Evolutionary conservation across 2,329 filamentous ascomycete species (phyloP).

Genomic region (Neocatenulostroma microsporum): DNA sequence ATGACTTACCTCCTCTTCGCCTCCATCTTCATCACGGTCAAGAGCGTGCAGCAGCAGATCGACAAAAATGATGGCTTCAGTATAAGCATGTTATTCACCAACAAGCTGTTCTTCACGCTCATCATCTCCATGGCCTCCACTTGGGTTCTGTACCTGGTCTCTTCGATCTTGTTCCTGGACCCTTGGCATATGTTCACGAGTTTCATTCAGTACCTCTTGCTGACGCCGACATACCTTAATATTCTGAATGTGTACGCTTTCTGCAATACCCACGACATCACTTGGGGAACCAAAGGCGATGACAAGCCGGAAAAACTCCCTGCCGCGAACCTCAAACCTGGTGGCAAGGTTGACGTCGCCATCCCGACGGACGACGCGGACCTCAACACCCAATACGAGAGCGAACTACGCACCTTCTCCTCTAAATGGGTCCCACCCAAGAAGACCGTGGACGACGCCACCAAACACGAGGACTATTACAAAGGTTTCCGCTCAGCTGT

Average conservation of each 20-base stretch:
- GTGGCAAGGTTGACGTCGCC: constrained; percentile 86
- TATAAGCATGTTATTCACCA: constrained; percentile 68
- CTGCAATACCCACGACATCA: constrained; percentile 96
- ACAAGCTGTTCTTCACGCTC: constrained; percentile 83
- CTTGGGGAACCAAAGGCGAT: constrained; percentile 96
- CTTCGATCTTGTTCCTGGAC: constrained; percentile 90
- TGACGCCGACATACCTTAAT: constrained; percentile 96
- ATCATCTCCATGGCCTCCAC: constrained; percentile 90
- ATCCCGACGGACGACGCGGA: constrained; percentile 86
- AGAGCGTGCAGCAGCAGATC: constrained; percentile 68
- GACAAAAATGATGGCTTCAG: constrained; percentile 53
- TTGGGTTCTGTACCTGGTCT: constrained; percentile 85
- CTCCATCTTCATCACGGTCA: constrained; percentile 86
- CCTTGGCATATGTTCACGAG: constrained; percentile 99
- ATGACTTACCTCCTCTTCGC: constrained; percentile 97
- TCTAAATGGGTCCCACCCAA: constrained; percentile 67
- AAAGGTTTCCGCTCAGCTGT: constrained; percentile 88
- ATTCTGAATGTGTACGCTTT: constrained; percentile 99
- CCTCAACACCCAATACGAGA: constrained; percentile 88
- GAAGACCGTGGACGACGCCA: constrained; percentile 51
- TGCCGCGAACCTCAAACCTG: constrained; percentile 81
- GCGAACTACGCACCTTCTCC: constrained; percentile 67
- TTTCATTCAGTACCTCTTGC: constrained; percentile 85
- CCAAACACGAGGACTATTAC: constrained; percentile 97
- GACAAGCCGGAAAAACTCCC: constrained; percentile 90